Conservation (phyloP, 805 yeast genomes). For the Saitoella complicata region DNA sequence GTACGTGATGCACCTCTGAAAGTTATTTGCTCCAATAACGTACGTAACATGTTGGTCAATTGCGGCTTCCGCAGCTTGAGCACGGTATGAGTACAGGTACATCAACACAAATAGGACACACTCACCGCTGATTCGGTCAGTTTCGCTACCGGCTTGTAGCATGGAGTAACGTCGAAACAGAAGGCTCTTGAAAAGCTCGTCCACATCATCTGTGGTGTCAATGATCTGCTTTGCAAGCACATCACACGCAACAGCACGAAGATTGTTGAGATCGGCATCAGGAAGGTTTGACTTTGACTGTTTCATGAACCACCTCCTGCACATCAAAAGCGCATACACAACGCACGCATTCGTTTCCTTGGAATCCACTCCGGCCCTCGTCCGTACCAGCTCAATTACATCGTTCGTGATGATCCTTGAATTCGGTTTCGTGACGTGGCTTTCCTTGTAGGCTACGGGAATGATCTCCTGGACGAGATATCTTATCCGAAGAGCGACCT, state of each 20-base stretch:
- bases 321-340: conserved; percentile 55
- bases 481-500: conserved; percentile 53
- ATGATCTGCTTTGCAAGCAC: conserved; percentile 53
- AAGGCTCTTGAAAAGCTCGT: conserved; percentile 38
- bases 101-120: too few species aligned
- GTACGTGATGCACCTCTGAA: too few species aligned
- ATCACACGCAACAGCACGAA: conserved; percentile 58
- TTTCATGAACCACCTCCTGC: conserved; percentile 62
- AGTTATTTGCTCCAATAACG: too few species aligned
- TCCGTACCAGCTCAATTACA: conserved; percentile 43
- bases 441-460: conserved; percentile 43
- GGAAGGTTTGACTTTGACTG: conserved; percentile 44
- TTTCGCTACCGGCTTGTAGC: too few species aligned
- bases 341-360: conserved; percentile 31
- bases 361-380: conserved; percentile 72
- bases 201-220: conserved; percentile 34
- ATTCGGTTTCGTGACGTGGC: conserved; percentile 35
- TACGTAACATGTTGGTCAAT: too few species aligned
- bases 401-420: conserved; percentile 36
- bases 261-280: conserved; percentile 44
- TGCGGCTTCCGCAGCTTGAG: too few species aligned
- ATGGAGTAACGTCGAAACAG: background rate
- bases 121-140: too few species aligned
- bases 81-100: too few species aligned
- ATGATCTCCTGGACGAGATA: conserved; percentile 52